Percentiles rank a stretch among this genome's conserved stretches.
phyloP scores from a whole-genome alignment of 345 rosid genomes.

The Populus tremula region DNA sequence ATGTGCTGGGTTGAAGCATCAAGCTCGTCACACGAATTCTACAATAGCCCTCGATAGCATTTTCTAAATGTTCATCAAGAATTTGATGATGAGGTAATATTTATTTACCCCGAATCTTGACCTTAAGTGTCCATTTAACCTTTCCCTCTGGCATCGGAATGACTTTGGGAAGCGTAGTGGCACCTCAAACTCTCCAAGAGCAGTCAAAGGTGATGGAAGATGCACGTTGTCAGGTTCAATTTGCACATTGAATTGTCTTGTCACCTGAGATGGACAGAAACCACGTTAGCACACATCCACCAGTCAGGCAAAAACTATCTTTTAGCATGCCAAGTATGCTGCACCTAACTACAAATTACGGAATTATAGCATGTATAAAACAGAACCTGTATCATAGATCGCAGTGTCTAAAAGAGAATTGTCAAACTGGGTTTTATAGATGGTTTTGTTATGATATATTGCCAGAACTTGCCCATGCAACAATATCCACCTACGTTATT shows the following conservation, averaged over 20 bases:
- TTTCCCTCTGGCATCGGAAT: constrained; percentile 78
- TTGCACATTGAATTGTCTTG: constrained; percentile 73
- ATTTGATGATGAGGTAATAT: background rate
- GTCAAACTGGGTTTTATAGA: background rate
- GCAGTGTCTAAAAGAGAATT: background rate
- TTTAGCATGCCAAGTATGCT: no score
- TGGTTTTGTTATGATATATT: background rate
- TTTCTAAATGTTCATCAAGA: background rate
- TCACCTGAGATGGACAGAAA: constrained; percentile 45
- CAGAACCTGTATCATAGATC: no score
- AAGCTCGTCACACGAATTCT: background rate
- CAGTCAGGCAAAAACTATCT: no score
- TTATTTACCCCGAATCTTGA: constrained; percentile 77
- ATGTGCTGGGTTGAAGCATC: background rate
- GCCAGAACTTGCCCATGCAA: background rate
- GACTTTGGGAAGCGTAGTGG: constrained; percentile 70
- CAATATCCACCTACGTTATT: background rate
- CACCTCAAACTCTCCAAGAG: constrained; percentile 73
- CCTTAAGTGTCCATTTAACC: constrained; percentile 68
- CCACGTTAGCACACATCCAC: background rate
- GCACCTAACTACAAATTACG: no score
- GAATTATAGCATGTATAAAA: no score
- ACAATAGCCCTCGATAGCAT: background rate
- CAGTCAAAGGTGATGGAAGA: constrained; percentile 58
- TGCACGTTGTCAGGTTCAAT: constrained; percentile 69